Conservation (phyloP, 2,329 filamentous ascomycete genomes). For the Fusarium verticillioides region DNA sequence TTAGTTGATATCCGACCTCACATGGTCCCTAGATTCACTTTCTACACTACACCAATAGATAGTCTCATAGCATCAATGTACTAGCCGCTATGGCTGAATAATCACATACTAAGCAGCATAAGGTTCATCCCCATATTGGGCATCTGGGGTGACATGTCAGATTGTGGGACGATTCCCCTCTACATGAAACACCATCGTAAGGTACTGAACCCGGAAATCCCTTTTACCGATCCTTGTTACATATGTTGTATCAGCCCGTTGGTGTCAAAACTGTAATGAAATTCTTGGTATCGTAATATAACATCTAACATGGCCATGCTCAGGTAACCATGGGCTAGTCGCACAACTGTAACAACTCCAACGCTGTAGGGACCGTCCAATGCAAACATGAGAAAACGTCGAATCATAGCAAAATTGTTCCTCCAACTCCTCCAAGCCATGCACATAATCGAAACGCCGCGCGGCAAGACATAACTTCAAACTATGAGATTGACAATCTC, state of each 20-base stretch:
- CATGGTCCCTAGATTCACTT: conserved; percentile 30
- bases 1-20: conserved; percentile 41
- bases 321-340: conserved; percentile 1
- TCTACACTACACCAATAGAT: conserved; percentile 28
- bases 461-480: neutral
- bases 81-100: conserved; percentile 19
- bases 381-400: conserved; percentile 3
- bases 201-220: conserved; percentile 21
- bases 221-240: conserved; percentile 27
- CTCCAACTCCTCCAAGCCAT: conserved; percentile 12
- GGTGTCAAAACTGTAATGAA: conserved; percentile 11
- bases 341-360: conserved; percentile 10
- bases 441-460: conserved; percentile 5
- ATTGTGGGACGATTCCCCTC: conserved; percentile 22
- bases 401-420: neutral
- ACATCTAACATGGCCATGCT: conserved; percentile 14
- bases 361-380: conserved; percentile 26
- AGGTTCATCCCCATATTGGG: neutral
- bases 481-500: conserved; percentile 30
- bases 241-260: conserved; percentile 11
- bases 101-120: neutral
- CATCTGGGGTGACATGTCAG: neutral
- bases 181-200: conserved; percentile 38
- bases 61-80: conserved; percentile 30
- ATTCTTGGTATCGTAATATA: conserved; percentile 38